Evolutionary conservation across 1,284 basidiomycete genomes (phyloP).

Genomic region (Fomitopsis palustris): DNA sequence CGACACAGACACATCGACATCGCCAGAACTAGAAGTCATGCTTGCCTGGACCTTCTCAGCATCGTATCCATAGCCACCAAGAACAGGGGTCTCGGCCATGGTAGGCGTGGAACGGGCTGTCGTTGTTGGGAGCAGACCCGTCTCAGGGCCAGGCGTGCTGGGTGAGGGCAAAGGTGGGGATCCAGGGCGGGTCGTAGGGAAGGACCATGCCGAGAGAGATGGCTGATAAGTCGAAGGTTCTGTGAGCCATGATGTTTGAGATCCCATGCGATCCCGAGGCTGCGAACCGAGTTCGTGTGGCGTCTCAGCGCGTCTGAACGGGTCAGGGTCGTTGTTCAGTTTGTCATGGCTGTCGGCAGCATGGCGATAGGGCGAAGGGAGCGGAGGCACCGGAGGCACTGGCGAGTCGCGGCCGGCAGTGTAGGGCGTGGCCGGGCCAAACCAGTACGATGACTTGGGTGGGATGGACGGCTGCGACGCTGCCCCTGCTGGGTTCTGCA

Average conservation of each 20-base stretch:
- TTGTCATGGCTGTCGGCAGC: constrained; percentile 35
- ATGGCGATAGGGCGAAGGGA: constrained; percentile 54
- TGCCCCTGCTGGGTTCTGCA: constrained; percentile 33
- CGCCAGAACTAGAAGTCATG: constrained; percentile 36
- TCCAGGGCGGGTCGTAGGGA: constrained; percentile 43
- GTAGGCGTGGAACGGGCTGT: constrained; percentile 50
- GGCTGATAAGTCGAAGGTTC: constrained; percentile 55
- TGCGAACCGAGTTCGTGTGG: constrained; percentile 9
- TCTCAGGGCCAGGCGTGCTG: constrained; percentile 35
- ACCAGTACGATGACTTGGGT: constrained; percentile 60
- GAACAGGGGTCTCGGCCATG: constrained; percentile 53
- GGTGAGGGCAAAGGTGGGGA: constrained; percentile 22
- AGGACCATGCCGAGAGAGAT: constrained; percentile 64
- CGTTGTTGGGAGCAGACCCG: constrained; percentile 36
- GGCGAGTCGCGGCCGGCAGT: constrained; percentile 28
- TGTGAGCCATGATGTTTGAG: constrained; percentile 69
- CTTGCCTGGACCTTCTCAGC: constrained; percentile 50
- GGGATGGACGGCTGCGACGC: constrained; percentile 45
- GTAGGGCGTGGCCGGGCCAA: constrained; percentile 40
- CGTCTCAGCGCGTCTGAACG: constrained; percentile 44
- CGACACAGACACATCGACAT: constrained; percentile 50
- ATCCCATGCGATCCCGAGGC: constrained; percentile 49
- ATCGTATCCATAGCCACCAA: constrained; percentile 61
- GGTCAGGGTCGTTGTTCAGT: constrained; percentile 50
- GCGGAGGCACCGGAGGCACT: constrained; percentile 60